Base-by-base conservation (phyloP, 202 grass and related monocot species). In the Digitaria exilis region DNA sequence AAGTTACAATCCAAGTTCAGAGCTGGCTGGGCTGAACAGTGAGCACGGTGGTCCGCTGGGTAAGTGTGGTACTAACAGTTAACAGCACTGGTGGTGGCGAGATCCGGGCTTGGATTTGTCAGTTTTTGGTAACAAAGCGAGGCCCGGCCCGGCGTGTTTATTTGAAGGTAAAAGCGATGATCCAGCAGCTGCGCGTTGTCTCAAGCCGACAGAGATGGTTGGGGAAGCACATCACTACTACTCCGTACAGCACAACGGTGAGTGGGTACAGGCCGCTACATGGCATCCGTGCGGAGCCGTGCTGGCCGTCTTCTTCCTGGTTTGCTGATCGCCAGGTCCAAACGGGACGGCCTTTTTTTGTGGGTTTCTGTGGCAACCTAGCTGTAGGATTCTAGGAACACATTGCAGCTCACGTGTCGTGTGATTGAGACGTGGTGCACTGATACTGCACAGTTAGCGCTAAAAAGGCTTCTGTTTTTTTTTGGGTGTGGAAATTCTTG, bases 121-220 rank as follows among this genome's bases (percentile, higher is more conserved):
- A 76, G 72, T 77, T 59, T 77, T 77, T 24, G 39, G 82, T 68
- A n/a, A n/a, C n/a, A n/a, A n/a, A n/a, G n/a, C n/a, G n/a, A n/a
- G 48, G 4, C 70, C 56, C 56, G n/a, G 45, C 7, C 30, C 35
- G 25, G 50, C 64, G 65, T 73, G 73, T n/a, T 78, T 65, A 74
- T 17, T 78, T 65, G 67, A 85, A 80, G 55, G 2, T 65, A 48
- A 75, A 79, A 80, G 62, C 50, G 21, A 39, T 64, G 55, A 64
- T 31, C n/a, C n/a, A n/a, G 77, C 63, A 64, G 14, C 81, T 22
- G 73, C 31, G 73, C 55, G 10, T n/a, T 41, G 35, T 50, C 34
- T 17, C 68, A 8, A 15, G 52, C 24, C 39, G 68, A 14, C 31
- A 39, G 43, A 45, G 25, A 67, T 10, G 46, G 25, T 12, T 9